These are phyloP conservation scores for Entomortierella parvispora DNA, from an alignment of 192 early-diverging fungal species.

Conservation along the genomic window DNA sequence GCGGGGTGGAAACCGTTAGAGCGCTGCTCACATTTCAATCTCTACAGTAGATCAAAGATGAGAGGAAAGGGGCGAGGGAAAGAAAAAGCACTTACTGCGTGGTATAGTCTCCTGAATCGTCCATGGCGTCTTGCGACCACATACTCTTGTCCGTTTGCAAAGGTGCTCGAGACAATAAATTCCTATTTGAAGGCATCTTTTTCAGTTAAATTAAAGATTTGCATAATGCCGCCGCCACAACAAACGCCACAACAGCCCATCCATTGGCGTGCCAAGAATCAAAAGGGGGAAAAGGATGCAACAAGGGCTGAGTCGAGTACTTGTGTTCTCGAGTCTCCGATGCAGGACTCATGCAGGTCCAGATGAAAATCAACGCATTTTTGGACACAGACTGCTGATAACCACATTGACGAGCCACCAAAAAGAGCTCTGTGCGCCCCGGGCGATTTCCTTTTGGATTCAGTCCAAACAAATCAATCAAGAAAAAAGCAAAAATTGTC, in stretches of 20 bases:
- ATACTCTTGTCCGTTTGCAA: constrained; percentile 22
- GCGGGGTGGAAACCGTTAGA: not conserved
- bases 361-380: not conserved
- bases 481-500: not conserved
- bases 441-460: no score
- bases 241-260: no score
- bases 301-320: not conserved
- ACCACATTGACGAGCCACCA: not conserved
- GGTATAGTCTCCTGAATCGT: constrained; percentile 56
- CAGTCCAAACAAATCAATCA: not conserved
- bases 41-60: no score
- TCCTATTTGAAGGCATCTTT: constrained; percentile 27
- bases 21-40: no score
- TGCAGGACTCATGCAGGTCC: not conserved
- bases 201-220: no score
- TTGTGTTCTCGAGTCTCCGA: no score
- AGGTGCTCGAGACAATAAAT: constrained; percentile 54
- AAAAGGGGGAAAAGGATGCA: not conserved
- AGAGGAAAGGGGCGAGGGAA: no score
- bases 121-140: constrained; percentile 56
- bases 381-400: no score
- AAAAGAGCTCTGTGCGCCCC: no score
- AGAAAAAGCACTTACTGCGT: constrained; percentile 23
- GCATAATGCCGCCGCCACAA: constrained; percentile 2
- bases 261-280: no score